Conservation (phyloP, 2,329 filamentous ascomycete genomes). For the Aspergillus terreus region DNA sequence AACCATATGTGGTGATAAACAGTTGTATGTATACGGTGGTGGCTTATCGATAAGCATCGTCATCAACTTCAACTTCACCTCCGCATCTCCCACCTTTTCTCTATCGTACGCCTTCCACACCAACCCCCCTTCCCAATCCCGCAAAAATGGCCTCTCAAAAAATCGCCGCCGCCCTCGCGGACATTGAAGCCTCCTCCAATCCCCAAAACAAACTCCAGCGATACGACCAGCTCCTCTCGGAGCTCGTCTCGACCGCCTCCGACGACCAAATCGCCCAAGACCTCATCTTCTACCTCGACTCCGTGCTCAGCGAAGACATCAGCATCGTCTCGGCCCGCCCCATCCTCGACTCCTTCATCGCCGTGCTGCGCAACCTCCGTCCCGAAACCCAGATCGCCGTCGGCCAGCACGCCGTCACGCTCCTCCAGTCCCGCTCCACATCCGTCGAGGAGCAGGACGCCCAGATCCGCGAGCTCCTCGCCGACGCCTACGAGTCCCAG, state of each 20-base stretch:
- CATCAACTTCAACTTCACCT: neutral
- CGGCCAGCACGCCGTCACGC: slow-evolving; percentile 67
- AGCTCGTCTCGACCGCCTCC: slow-evolving; percentile 48
- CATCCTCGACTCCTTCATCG: slow-evolving; percentile 67
- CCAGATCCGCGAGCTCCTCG: slow-evolving; percentile 72
- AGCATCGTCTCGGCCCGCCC: slow-evolving; percentile 73
- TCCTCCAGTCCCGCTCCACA: slow-evolving; percentile 63
- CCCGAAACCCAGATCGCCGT: slow-evolving; percentile 68
- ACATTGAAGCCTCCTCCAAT: slow-evolving; percentile 47
- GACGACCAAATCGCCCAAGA: slow-evolving; percentile 53
- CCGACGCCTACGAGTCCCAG: slow-evolving; percentile 74
- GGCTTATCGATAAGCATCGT: slow-evolving; percentile 24
- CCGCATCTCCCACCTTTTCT: slow-evolving; percentile 2
- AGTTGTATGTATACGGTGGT: neutral
- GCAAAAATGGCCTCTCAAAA: slow-evolving; percentile 48
- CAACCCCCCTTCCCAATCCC: neutral
- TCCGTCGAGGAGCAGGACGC: slow-evolving; percentile 84
- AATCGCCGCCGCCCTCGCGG: slow-evolving; percentile 46
- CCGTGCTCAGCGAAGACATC: slow-evolving; percentile 66
- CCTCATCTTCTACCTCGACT: slow-evolving; percentile 64
- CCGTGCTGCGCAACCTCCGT: slow-evolving; percentile 51
- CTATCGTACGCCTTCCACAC: neutral
- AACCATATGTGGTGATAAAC: neutral
- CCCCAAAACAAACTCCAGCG: slow-evolving; percentile 51
- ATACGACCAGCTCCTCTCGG: slow-evolving; percentile 57